These are phyloP conservation scores for Pisolithus marmoratus DNA, from an alignment of 768 basidiomycete species.

Conservation along the genomic window DNA sequence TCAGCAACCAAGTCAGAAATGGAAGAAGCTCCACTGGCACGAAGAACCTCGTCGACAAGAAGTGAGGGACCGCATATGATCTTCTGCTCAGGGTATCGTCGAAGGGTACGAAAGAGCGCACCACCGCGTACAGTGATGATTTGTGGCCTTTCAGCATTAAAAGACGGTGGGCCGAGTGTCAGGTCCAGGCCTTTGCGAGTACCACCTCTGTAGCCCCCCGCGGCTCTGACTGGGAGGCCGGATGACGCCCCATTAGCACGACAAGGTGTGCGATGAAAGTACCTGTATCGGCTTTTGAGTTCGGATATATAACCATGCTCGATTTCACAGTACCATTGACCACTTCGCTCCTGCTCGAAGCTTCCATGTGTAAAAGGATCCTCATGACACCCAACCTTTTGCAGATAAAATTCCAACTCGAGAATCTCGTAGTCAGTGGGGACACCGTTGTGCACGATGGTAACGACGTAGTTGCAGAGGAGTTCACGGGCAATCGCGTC, in stretches of 20 bases:
- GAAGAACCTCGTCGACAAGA: conserved; percentile 68
- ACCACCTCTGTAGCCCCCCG: conserved; percentile 59
- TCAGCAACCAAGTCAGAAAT: conserved; percentile 53
- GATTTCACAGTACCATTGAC: conserved; percentile 45
- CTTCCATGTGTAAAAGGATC: conserved; percentile 76
- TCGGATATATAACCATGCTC: too few relatives aligned
- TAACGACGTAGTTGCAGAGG: conserved; percentile 41
- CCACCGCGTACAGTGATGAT: conserved; percentile 48
- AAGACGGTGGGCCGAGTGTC: conserved; percentile 46
- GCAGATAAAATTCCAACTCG: conserved; percentile 77
- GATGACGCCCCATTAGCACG: conserved; percentile 35
- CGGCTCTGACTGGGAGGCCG: conserved; percentile 35
- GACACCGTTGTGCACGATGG: conserved; percentile 28
- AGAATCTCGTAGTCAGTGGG: conserved; percentile 51
- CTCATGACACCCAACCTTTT: conserved; percentile 49
- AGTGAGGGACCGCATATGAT: conserved; percentile 73
- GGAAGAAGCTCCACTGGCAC: conserved; percentile 37
- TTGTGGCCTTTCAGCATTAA: background rate
- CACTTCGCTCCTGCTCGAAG: conserved; percentile 57
- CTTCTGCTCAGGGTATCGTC: conserved; percentile 39
- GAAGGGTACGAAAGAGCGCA: conserved; percentile 60
- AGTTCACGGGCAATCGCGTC: conserved; percentile 40
- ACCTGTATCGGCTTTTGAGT: conserved; percentile 38
- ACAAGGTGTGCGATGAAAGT: conserved; percentile 69
- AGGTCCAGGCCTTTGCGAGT: conserved; percentile 76